Evolutionary conservation across 352 stramenopile genomes (phyloP), one percentile per base, ranked within the genome.

Genomic region (Nothophytophthora sp.): DNA sequence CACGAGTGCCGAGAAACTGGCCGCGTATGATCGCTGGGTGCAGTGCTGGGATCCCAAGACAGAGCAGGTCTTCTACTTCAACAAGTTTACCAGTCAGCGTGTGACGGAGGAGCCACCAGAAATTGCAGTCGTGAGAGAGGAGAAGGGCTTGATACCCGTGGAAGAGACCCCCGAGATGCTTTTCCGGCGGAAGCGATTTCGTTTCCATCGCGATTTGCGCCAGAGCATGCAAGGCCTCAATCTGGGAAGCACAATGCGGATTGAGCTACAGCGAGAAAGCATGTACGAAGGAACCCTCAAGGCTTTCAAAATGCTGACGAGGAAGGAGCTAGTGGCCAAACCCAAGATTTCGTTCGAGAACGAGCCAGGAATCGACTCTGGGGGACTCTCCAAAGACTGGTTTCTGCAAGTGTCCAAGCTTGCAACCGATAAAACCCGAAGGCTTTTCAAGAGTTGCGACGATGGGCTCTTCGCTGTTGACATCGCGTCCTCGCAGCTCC

Each of bases 321-420:
- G 76, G 44, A 33, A 55, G 4, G 79, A 92, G 5, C 32, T 96
- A 30, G 42, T 80, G 8, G 59, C 50, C 1, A 96, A 95, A 45
- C 72, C 85, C 1, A 86, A 89, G 34, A 83, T 96, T 35, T 73
- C 81, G 6, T 96, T 92, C 29, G 63, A 78, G 28, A 81, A 90
- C 27, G 88, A 96, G 62, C 68, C 67, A 18, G 88, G 88, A 18
- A 96, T 96, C 42, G 88, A 96, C 54, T 93, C 80, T 13, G 88
- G 88, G 15, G 88, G 88, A 9, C 62, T 96, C 11, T 95, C 88
- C 4, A 96, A 96, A 46, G 87, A 96, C 61, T 96, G 87, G 87
- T 96, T 87, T 53, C 57, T 96, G 0, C 76, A 86, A 47, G 60
- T 95, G 16, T 91, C 81, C 12, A 75, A 85, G 24, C 54, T 74